Percentiles rank a stretch among this genome's conserved stretches.
These are phyloP conservation scores for Fusarium staphyleae DNA, from an alignment of 2,329 filamentous ascomycete species.

Conservation along the genomic window DNA sequence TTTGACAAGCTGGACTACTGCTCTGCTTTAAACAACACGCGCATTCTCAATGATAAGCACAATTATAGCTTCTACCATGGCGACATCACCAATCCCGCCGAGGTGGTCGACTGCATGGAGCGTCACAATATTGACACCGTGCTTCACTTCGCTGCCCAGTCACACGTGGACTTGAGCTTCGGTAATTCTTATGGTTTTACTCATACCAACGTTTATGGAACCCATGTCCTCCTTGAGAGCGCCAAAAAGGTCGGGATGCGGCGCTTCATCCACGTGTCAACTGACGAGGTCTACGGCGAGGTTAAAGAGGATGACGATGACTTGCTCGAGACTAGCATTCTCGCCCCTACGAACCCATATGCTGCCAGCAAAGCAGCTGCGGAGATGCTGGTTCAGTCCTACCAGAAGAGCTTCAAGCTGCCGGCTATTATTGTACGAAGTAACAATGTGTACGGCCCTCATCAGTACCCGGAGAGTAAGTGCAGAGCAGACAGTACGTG, in stretches of 20 bases:
- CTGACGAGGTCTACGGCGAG: slow-evolving; percentile 87
- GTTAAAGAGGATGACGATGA: slow-evolving; percentile 76
- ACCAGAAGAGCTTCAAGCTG: slow-evolving; percentile 81
- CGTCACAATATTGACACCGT: slow-evolving; percentile 78
- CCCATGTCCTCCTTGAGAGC: slow-evolving; percentile 81
- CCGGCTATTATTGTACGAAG: slow-evolving; percentile 81
- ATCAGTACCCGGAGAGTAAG: slow-evolving; percentile 84
- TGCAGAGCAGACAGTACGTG: background rate
- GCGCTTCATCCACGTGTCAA: slow-evolving; percentile 82
- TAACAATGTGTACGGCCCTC: slow-evolving; percentile 87
- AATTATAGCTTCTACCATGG: slow-evolving; percentile 85
- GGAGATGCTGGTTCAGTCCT: slow-evolving; percentile 88
- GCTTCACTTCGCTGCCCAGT: slow-evolving; percentile 86
- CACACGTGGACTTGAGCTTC: slow-evolving; percentile 83
- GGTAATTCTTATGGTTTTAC: slow-evolving; percentile 84
- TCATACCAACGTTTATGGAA: slow-evolving; percentile 82
- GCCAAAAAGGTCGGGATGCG: slow-evolving; percentile 74
- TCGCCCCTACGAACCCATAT: slow-evolving; percentile 83
- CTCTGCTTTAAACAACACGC: slow-evolving; percentile 80
- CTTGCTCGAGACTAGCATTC: slow-evolving; percentile 73
- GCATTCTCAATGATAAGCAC: slow-evolving; percentile 67
- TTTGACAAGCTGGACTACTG: slow-evolving; percentile 89
- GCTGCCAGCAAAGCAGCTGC: slow-evolving; percentile 82
- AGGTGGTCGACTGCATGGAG: slow-evolving; percentile 75
- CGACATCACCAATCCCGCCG: slow-evolving; percentile 74